Evolutionary conservation across 768 basidiomycete genomes (phyloP).

Genomic region (Roridomyces roridus): DNA sequence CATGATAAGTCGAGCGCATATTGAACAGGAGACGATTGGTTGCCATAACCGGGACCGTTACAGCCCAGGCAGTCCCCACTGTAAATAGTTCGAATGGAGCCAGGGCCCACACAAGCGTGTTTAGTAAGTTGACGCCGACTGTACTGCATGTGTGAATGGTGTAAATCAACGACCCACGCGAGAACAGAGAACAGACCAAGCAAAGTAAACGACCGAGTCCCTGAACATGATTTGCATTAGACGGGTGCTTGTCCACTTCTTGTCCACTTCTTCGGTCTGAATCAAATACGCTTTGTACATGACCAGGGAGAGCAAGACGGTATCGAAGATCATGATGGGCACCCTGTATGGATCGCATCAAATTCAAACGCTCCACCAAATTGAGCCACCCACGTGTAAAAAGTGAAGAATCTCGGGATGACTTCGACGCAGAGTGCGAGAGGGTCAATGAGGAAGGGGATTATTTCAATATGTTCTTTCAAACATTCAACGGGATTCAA

Average conservation of each 20-base stretch:
- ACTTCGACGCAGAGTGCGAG: constrained; percentile 3
- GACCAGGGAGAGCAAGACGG: constrained; percentile 6
- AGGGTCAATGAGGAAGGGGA: constrained; percentile 1
- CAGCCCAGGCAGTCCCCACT: constrained; percentile 6
- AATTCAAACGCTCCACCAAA: neutral
- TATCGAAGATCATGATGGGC: constrained; percentile 12
- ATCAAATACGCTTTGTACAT: constrained; percentile 2
- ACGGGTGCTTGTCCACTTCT: neutral
- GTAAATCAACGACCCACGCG: neutral
- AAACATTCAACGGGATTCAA: neutral
- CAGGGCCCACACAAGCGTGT: neutral
- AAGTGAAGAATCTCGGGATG: constrained; percentile 1
- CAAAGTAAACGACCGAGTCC: constrained; percentile 13
- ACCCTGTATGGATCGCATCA: neutral
- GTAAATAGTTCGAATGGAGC: constrained; percentile 9
- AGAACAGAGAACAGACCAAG: constrained; percentile 1
- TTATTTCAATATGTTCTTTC: neutral
- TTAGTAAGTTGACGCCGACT: constrained; percentile 8
- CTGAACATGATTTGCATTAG: constrained; percentile 10
- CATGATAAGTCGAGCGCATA: neutral
- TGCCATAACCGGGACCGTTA: constrained; percentile 11
- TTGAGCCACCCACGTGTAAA: neutral
- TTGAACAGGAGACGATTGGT: constrained; percentile 7
- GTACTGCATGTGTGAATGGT: neutral
- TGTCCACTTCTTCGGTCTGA: neutral